These are phyloP conservation scores for Lactarius sanguifluus DNA, from an alignment of 768 basidiomycete genomes.

Conservation along the genomic window DNA sequence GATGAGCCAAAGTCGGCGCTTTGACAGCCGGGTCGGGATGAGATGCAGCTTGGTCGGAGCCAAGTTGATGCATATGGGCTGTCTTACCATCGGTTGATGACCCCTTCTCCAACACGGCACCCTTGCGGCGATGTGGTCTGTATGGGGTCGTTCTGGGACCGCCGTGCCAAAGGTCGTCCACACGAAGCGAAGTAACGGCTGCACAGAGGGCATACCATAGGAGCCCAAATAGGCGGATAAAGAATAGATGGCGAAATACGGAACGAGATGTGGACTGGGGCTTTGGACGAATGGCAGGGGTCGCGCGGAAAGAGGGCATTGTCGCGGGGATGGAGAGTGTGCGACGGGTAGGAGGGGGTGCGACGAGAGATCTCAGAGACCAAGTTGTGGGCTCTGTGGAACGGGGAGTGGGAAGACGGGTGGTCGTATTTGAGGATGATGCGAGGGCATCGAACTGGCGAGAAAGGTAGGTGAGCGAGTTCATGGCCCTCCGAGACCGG, in stretches of 20 bases:
- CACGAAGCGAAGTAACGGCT: slow-evolving; percentile 52
- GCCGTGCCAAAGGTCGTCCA: slow-evolving; percentile 29
- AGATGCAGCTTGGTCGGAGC: slow-evolving; percentile 5
- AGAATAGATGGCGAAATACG: slow-evolving; percentile 52
- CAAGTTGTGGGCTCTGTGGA: slow-evolving; percentile 13
- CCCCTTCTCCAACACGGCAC: not conserved
- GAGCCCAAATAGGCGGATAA: slow-evolving; percentile 66
- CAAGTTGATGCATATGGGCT: not conserved
- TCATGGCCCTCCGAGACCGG: slow-evolving; percentile 49
- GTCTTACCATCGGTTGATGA: not conserved
- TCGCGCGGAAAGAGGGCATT: slow-evolving; percentile 23
- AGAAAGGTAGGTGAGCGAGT: slow-evolving; percentile 78
- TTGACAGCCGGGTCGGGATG: slow-evolving; percentile 3
- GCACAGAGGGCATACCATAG: slow-evolving; percentile 69
- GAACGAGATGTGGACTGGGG: slow-evolving; percentile 30
- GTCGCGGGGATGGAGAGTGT: slow-evolving; percentile 25
- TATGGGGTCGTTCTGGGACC: slow-evolving; percentile 12
- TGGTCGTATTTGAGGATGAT: slow-evolving; percentile 53
- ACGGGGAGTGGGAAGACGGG: slow-evolving; percentile 29
- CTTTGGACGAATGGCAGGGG: slow-evolving; percentile 23
- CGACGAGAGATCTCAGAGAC: slow-evolving; percentile 30
- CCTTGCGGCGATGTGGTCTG: slow-evolving; percentile 9
- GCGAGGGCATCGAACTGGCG: slow-evolving; percentile 80
- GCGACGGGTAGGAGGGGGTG: slow-evolving; percentile 26
- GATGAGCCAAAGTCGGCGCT: not conserved